phyloP scores from a whole-genome alignment of 306 rosid species.

The Lotus japonicus region DNA sequence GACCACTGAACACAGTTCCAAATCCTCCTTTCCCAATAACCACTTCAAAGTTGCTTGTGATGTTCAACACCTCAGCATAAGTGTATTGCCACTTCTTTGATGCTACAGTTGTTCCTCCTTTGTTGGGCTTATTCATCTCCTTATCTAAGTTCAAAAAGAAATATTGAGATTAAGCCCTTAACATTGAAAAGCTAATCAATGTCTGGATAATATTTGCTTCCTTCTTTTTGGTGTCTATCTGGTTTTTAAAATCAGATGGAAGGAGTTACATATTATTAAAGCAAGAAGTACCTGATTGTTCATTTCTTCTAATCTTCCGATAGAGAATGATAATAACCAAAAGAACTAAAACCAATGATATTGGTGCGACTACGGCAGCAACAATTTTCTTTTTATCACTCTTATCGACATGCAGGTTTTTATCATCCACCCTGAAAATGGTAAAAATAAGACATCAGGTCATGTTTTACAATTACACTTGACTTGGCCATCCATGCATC shows the following conservation, averaged over 20 bases:
- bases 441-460: neutral
- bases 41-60: conserved; percentile 46
- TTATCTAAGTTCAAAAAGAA: conserved; percentile 16
- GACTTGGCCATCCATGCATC: neutral
- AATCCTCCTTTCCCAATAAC: conserved; percentile 65
- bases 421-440: conserved; percentile 49
- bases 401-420: conserved; percentile 28
- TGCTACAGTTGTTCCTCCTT: conserved; percentile 30
- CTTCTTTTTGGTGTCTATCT: neutral
- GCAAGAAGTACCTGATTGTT: conserved; percentile 33
- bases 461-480: too few species aligned
- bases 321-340: conserved; percentile 18
- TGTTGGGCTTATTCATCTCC: conserved; percentile 22
- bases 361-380: conserved; percentile 42
- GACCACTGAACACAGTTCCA: conserved; percentile 51
- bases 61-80: conserved; percentile 39
- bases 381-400: conserved; percentile 34
- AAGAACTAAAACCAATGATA: conserved; percentile 29
- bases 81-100: conserved; percentile 51
- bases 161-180: neutral
- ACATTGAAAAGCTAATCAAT: neutral
- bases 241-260: neutral
- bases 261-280: conserved; percentile 2
- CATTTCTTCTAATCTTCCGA: conserved; percentile 37
- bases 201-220: neutral